Percentiles rank a stretch among this genome's conserved stretches.
These are phyloP conservation scores for Cryptococcus sp. DNA, from an alignment of 1,284 basidiomycete species.

Conservation along the genomic window DNA sequence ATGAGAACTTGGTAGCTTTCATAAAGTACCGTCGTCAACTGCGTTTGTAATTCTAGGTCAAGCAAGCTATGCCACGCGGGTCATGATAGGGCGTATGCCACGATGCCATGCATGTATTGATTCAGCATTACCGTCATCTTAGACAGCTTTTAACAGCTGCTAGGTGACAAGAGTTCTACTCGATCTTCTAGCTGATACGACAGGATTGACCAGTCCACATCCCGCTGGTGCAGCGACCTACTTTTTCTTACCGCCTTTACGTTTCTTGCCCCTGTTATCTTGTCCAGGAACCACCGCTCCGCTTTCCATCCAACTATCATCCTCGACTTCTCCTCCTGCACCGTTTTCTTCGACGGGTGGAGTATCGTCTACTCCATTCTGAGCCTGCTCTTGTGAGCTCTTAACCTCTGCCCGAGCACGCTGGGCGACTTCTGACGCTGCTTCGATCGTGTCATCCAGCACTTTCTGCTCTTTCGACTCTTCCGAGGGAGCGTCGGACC, in stretches of 20 bases:
- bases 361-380: conserved; percentile 9
- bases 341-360: conserved; percentile 9
- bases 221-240: conserved; percentile 33
- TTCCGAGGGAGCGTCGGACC: conserved; percentile 36
- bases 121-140: too few relatives aligned
- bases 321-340: conserved; percentile 18
- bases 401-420: conserved; percentile 27
- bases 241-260: conserved; percentile 64
- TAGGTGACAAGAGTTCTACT: too few relatives aligned
- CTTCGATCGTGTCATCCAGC: conserved; percentile 42
- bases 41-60: conserved; percentile 2
- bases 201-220: too few relatives aligned
- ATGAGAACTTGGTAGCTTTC: conserved; percentile 84
- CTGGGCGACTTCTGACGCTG: conserved; percentile 41
- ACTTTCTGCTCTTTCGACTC: conserved; percentile 23
- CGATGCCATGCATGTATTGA: too few relatives aligned
- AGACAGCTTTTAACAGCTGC: too few relatives aligned
- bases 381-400: conserved; percentile 15
- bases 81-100: too few relatives aligned
- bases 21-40: conserved; percentile 68
- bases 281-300: conserved; percentile 25
- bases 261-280: conserved; percentile 56
- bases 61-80: not conserved
- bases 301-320: conserved; percentile 50
- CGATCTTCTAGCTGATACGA: too few relatives aligned